These are phyloP conservation scores for Aureobasidium sp. DNA, from an alignment of 2,329 filamentous ascomycete species.

Conservation along the genomic window DNA sequence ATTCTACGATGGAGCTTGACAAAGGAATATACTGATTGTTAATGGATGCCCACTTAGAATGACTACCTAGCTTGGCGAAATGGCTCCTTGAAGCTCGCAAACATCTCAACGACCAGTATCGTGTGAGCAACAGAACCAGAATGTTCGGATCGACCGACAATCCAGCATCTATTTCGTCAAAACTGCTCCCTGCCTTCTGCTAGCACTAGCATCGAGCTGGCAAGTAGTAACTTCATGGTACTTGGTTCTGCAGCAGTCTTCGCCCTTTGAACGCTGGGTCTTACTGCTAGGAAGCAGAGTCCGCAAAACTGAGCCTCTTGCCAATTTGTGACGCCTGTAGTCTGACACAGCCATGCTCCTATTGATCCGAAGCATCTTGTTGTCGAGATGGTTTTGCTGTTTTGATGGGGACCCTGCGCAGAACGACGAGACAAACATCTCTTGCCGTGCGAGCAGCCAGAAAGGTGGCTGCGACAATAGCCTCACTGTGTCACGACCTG, in stretches of 20 bases:
- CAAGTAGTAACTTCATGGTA: neutral
- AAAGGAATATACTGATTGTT: neutral
- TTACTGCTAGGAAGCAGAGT: neutral
- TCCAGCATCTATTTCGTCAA: neutral
- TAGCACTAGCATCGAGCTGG: neutral
- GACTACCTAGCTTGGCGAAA: neutral
- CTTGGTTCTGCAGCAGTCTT: neutral
- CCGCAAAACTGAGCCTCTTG: neutral
- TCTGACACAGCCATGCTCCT: neutral
- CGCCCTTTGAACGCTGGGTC: neutral
- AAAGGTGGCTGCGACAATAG: neutral
- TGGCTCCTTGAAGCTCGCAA: neutral
- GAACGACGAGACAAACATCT: neutral
- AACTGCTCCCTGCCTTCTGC: neutral
- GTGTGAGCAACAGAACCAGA: neutral
- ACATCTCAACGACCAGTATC: neutral
- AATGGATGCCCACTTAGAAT: neutral
- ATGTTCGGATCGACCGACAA: neutral
- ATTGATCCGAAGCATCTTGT: neutral
- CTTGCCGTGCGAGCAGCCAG: neutral
- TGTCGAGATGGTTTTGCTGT: neutral
- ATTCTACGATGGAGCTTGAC: neutral
- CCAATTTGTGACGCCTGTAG: neutral
- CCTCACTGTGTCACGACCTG: slow-evolving; percentile 71
- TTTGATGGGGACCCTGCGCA: neutral